These are phyloP conservation scores for Coniferiporia weirii DNA, from an alignment of 1,284 basidiomycete species.

Conservation along the genomic window DNA sequence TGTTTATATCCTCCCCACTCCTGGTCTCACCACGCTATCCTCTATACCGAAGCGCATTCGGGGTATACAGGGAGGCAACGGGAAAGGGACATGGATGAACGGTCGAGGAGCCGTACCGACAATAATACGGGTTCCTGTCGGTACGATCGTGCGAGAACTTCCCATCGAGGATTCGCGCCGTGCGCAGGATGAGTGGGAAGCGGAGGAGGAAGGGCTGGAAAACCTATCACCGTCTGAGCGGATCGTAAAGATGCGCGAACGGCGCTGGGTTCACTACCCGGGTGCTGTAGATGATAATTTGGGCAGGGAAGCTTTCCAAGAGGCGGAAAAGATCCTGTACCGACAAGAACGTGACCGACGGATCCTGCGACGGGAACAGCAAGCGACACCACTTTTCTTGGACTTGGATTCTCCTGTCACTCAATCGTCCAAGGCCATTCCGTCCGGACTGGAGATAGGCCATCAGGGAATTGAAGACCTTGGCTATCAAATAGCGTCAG, in stretches of 20 bases:
- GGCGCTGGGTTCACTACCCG: conserved; percentile 80
- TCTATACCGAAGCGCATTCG: conserved; percentile 64
- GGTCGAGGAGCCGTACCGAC: conserved; percentile 71
- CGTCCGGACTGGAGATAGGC: conserved; percentile 62
- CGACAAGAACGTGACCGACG: conserved; percentile 60
- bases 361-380: conserved; percentile 38
- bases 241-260: conserved; percentile 54
- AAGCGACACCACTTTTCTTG: conserved; percentile 44
- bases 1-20: conserved; percentile 76
- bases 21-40: conserved; percentile 72
- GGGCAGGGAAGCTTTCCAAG: conserved; percentile 60
- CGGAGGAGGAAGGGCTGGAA: conserved; percentile 55
- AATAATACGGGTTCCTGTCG: conserved; percentile 78
- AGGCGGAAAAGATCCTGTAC: conserved; percentile 65
- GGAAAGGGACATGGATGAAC: conserved; percentile 81
- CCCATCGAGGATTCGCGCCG: conserved; percentile 56
- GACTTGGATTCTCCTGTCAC: conserved; percentile 53
- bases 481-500: conserved; percentile 70
- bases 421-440: conserved; percentile 11
- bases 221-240: conserved; percentile 44
- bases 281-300: conserved; percentile 57
- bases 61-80: conserved; percentile 64
- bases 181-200: conserved; percentile 60
- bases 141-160: conserved; percentile 82
- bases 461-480: conserved; percentile 44